These are phyloP conservation scores for Solanum infundibuliforme DNA, from an alignment of 257 asterid genomes.

Conservation along the genomic window DNA sequence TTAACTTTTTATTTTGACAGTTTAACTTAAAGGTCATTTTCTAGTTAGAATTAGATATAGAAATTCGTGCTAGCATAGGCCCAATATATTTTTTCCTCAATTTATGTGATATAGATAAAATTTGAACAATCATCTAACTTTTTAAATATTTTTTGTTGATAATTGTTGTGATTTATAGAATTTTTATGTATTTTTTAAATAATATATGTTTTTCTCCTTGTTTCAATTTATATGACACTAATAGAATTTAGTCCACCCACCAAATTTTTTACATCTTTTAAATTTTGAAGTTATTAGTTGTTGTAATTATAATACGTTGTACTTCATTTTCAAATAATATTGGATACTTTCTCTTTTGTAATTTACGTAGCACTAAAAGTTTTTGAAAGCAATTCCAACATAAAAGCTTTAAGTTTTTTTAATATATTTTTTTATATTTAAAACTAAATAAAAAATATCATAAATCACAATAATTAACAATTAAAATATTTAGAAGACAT, in stretches of 20 bases:
- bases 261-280: too few relatives aligned
- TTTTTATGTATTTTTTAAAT: too few relatives aligned
- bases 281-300: background rate
- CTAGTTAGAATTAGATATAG: background rate
- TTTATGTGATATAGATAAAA: background rate
- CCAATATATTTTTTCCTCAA: too few relatives aligned
- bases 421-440: too few relatives aligned
- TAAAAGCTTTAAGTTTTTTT: too few relatives aligned
- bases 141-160: background rate
- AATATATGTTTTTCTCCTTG: background rate
- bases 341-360: too few relatives aligned
- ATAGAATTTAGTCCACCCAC: background rate
- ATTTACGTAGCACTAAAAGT: background rate
- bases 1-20: too few relatives aligned
- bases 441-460: too few relatives aligned
- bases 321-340: background rate
- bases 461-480: background rate
- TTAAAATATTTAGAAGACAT: too few relatives aligned
- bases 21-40: background rate
- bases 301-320: too few relatives aligned
- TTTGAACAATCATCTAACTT: too few relatives aligned
- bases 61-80: background rate
- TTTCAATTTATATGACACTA: background rate
- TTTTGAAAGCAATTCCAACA: too few relatives aligned
- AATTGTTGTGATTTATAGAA: background rate